Percentiles rank a stretch among this genome's conserved stretches.
Conservation (phyloP, 2,329 filamentous ascomycete genomes). For the Fusarium xyrophilum region DNA sequence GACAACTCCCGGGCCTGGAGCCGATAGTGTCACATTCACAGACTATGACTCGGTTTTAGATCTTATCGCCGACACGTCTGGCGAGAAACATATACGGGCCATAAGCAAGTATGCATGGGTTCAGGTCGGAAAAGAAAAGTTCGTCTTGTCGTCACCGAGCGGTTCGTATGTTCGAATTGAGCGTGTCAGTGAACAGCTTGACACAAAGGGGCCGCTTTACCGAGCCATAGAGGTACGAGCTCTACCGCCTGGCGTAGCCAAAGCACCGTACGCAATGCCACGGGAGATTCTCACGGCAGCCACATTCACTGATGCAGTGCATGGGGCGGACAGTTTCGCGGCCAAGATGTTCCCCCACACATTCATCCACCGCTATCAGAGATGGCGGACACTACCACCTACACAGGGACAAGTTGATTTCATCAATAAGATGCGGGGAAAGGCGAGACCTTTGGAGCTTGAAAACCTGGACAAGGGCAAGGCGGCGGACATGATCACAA, state of each 20-base stretch:
- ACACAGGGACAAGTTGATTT: conserved; percentile 70
- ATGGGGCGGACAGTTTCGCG: conserved; percentile 85
- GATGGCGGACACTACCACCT: conserved; percentile 75
- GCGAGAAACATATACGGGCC: conserved; percentile 78
- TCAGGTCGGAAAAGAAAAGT: conserved; percentile 71
- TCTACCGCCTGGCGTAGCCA: conserved; percentile 53
- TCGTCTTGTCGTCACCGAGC: conserved; percentile 70
- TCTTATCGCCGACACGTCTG: conserved; percentile 80
- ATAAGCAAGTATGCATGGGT: conserved; percentile 86
- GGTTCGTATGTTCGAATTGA: conserved; percentile 68
- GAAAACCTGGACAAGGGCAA: conserved; percentile 76
- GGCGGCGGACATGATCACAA: conserved; percentile 90
- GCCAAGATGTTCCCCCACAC: conserved; percentile 67
- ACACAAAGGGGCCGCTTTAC: conserved; percentile 45
- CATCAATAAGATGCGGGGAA: conserved; percentile 69
- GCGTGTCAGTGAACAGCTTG: conserved; percentile 41
- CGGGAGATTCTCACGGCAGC: conserved; percentile 69
- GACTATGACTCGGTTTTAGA: conserved; percentile 94
- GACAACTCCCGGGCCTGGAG: conserved; percentile 17
- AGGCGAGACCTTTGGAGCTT: conserved; percentile 59
- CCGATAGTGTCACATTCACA: conserved; percentile 73
- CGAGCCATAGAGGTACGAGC: conserved; percentile 58
- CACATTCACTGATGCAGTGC: conserved; percentile 77
- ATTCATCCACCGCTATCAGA: conserved; percentile 70
- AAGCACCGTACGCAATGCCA: conserved; percentile 71